Conservation (phyloP, 176 grass and related monocot species). For the Hordeum vulgare region DNA sequence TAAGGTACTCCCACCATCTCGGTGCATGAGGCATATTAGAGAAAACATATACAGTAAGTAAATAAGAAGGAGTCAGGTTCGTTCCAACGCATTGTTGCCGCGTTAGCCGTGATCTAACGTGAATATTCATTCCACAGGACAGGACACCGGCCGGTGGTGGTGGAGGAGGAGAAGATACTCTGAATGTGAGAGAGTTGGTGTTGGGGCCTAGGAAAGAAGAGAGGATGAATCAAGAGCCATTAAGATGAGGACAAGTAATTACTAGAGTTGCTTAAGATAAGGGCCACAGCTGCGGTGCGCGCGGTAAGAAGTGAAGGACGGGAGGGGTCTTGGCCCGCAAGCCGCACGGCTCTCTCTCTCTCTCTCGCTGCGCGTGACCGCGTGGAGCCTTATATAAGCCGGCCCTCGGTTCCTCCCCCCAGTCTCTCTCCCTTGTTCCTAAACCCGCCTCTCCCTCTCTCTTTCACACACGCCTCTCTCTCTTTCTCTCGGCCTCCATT, state of each 20-base stretch:
- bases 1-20: no score
- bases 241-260: constrained; percentile 24
- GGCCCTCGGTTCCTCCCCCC: constrained; percentile 11
- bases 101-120: not conserved
- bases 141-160: constrained; percentile 1
- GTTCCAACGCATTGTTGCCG: not conserved
- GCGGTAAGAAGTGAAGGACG: constrained; percentile 11
- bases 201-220: not conserved
- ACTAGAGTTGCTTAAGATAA: not conserved
- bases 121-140: constrained; percentile 31
- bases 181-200: not conserved
- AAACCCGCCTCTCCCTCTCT: constrained; percentile 30
- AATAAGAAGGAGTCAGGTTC: not conserved
- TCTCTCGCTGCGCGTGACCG: not conserved
- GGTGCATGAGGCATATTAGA: no score
- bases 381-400: constrained; percentile 29
- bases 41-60: not conserved
- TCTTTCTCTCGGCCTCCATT: not conserved
- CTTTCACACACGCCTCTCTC: constrained; percentile 40
- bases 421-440: not conserved
- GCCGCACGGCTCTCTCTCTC: constrained; percentile 19
- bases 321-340: constrained; percentile 10
- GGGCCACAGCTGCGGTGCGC: not conserved
- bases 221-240: not conserved
- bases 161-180: not conserved